phyloP scores from a whole-genome alignment of 225 moss, liverwort and hornwort genomes.

The Sphagnum contortum region DNA sequence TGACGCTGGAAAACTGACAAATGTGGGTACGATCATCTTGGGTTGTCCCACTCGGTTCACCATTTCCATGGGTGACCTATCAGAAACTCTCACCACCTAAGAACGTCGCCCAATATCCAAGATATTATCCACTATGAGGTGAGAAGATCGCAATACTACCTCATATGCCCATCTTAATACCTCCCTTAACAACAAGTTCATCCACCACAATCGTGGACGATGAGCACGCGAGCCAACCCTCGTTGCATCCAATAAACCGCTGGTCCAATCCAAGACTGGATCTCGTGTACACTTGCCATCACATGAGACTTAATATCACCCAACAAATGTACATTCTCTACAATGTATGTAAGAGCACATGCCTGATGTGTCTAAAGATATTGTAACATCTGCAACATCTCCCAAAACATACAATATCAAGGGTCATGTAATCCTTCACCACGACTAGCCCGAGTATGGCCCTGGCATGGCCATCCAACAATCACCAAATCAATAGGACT shows the following conservation, averaged over 20 bases:
- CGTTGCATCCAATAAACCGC: neutral
- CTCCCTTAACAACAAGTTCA: neutral
- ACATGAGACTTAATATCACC: neutral
- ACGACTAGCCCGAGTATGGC: neutral
- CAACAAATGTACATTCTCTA: conserved; percentile 3
- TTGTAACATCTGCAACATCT: neutral
- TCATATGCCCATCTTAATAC: too few species aligned
- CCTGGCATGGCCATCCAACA: conserved; percentile 1
- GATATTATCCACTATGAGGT: too few species aligned
- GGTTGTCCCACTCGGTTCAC: neutral
- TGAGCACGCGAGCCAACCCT: conserved; percentile 4
- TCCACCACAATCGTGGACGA: conserved; percentile 5
- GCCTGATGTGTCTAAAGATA: neutral
- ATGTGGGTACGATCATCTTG: neutral
- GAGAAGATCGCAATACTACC: too few species aligned
- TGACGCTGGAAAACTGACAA: conserved; percentile 5
- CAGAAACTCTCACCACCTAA: neutral
- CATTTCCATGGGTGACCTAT: neutral
- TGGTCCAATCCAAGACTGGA: neutral
- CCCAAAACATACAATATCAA: neutral
- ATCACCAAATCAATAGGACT: conserved; percentile 5
- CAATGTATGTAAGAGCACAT: neutral
- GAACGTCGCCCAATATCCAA: neutral
- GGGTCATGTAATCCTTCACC: neutral
- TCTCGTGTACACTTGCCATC: conserved; percentile 1